These are phyloP conservation scores for Backusella australiensis DNA, from an alignment of 192 early-diverging fungal species.

Conservation along the genomic window DNA sequence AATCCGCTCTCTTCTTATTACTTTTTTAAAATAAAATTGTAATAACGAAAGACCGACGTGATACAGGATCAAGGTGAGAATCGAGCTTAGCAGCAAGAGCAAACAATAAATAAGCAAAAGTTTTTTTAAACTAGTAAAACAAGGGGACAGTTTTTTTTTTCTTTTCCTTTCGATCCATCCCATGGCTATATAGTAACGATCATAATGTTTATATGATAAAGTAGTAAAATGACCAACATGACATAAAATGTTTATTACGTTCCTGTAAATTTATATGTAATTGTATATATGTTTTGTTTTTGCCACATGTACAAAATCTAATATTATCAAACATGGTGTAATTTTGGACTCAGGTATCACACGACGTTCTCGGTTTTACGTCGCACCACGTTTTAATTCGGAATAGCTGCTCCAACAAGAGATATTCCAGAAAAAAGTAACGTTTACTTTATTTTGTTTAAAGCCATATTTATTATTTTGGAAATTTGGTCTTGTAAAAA, in stretches of 20 bases:
- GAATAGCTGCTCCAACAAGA: neutral
- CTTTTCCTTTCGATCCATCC: neutral
- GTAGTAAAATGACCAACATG: neutral
- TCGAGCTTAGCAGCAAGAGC: neutral
- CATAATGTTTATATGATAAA: neutral
- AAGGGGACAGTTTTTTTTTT: neutral
- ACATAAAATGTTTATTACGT: neutral
- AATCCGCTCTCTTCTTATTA: neutral
- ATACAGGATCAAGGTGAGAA: neutral
- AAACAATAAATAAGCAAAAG: neutral
- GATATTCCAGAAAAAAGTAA: slow-evolving; percentile 7
- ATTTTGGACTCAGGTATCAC: slow-evolving; percentile 13
- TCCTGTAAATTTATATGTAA: neutral
- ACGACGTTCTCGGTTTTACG: neutral
- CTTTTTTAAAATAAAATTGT: neutral
- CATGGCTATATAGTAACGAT: neutral
- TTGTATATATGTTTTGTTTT: neutral
- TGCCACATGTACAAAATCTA: slow-evolving; percentile 13
- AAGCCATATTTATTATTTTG: neutral
- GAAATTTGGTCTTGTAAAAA: neutral
- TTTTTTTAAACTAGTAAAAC: neutral
- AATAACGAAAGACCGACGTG: neutral
- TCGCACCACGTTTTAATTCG: neutral
- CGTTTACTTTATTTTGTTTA: neutral
- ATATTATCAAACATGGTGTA: slow-evolving; percentile 5